Evolutionary conservation across 768 basidiomycete genomes (phyloP).

Genomic region (Exsudoporus frostii): DNA sequence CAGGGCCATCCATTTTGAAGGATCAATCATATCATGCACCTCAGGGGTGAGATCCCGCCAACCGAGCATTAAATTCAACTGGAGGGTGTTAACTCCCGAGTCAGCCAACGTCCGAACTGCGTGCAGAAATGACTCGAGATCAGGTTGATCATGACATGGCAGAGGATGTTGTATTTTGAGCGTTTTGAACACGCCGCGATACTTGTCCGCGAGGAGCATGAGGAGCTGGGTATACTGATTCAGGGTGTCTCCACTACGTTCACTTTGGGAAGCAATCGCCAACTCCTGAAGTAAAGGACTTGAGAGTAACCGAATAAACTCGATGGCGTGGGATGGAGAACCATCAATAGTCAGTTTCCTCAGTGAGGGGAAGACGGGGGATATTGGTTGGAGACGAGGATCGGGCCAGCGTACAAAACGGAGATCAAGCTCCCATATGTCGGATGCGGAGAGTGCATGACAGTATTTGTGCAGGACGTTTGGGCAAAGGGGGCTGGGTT

Average conservation of each 20-base stretch:
- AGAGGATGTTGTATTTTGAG: constrained; percentile 19
- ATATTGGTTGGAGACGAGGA: constrained; percentile 11
- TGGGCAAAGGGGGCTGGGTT: constrained; percentile 20
- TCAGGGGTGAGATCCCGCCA: constrained; percentile 17
- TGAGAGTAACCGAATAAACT: constrained; percentile 20
- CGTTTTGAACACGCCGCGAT: constrained; percentile 17
- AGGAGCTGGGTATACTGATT: constrained; percentile 17
- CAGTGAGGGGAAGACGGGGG: constrained; percentile 22
- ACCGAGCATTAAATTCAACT: constrained; percentile 14
- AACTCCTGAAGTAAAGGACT: constrained; percentile 18
- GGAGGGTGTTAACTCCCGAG: constrained; percentile 12
- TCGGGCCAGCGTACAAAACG: constrained; percentile 25
- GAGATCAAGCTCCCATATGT: constrained; percentile 21
- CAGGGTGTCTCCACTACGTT: constrained; percentile 7
- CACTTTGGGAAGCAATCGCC: constrained; percentile 15
- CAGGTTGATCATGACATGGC: constrained; percentile 12
- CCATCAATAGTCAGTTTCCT: constrained; percentile 21
- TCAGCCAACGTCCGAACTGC: constrained; percentile 15
- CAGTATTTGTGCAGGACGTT: constrained; percentile 26
- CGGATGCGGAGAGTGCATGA: constrained; percentile 19
- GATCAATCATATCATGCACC: constrained; percentile 21
- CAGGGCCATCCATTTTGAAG: constrained; percentile 16
- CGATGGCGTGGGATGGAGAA: constrained; percentile 17
- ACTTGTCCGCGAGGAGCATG: constrained; percentile 22
- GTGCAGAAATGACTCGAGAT: constrained; percentile 14